Conservation (phyloP, 2,329 filamentous ascomycete genomes). For the Calonectria henricotiae region DNA sequence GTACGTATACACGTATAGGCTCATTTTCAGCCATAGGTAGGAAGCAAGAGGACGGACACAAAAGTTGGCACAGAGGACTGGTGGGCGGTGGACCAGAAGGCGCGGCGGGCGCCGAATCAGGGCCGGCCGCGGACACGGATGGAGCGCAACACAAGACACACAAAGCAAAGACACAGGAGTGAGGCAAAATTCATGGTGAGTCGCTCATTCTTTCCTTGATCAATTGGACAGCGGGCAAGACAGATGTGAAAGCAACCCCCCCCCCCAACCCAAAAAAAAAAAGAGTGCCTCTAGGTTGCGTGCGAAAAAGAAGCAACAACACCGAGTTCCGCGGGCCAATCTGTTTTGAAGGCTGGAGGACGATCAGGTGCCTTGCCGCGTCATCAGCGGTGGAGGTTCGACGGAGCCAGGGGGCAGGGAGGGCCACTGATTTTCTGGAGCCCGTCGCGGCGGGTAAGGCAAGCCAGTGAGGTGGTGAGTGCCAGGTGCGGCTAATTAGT, state of each 20-base stretch:
- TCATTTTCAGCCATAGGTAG: not conserved
- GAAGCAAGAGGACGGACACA: not conserved
- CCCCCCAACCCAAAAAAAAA: too few species aligned
- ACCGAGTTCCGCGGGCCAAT: slow-evolving; percentile 23
- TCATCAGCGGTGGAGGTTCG: slow-evolving; percentile 26
- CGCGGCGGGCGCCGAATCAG: slow-evolving; percentile 21
- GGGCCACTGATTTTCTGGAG: slow-evolving; percentile 1
- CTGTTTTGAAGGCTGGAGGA: slow-evolving; percentile 19
- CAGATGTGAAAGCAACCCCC: too few species aligned
- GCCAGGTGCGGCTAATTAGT: slow-evolving; percentile 1
- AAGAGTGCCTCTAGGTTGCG: not conserved
- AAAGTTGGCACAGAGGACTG: not conserved
- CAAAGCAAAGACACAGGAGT: not conserved
- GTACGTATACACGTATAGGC: slow-evolving; percentile 36
- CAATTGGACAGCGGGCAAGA: not conserved
- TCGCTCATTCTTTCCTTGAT: not conserved
- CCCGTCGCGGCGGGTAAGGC: slow-evolving; percentile 5
- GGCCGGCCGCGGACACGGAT: not conserved
- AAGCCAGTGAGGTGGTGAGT: not conserved
- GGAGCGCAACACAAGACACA: slow-evolving; percentile 8
- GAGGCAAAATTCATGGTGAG: not conserved
- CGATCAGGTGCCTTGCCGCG: slow-evolving; percentile 30
- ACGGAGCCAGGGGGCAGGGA: slow-evolving; percentile 7
- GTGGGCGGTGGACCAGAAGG: not conserved
- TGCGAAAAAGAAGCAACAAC: not conserved